Percentiles rank a stretch among this genome's conserved stretches.
These are phyloP conservation scores for Exophiala phaeomuriformis DNA, from an alignment of 2,329 filamentous ascomycete genomes.

Conservation along the genomic window DNA sequence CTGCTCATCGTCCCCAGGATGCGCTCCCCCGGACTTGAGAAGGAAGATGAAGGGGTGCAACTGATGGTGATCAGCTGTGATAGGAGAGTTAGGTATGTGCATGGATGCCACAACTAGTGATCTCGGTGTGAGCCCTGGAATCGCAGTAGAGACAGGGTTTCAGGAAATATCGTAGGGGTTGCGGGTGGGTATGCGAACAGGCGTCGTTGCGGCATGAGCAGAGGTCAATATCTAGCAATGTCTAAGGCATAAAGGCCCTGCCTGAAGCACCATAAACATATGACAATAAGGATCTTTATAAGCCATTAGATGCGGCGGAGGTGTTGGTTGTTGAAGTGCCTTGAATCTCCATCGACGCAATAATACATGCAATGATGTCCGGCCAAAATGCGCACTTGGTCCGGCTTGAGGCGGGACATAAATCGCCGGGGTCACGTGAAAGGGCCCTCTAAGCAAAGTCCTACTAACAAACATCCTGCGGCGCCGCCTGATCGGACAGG, in stretches of 20 bases:
- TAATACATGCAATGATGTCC: not conserved
- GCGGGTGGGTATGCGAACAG: not conserved
- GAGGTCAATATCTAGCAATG: not conserved
- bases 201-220: not conserved
- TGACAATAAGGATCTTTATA: not conserved
- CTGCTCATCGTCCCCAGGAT: slow-evolving; percentile 9
- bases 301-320: not conserved
- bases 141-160: not conserved
- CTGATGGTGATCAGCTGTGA: not conserved
- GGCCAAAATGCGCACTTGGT: not conserved
- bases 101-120: slow-evolving; percentile 5
- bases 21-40: not conserved
- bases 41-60: not conserved
- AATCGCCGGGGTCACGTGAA: not conserved
- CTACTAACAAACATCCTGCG: too few relatives aligned
- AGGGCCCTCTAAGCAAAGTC: not conserved
- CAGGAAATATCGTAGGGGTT: not conserved
- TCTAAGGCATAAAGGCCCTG: not conserved
- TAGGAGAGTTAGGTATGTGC: slow-evolving; percentile 3
- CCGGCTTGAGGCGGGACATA: not conserved
- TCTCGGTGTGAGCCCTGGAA: not conserved
- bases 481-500: too few relatives aligned
- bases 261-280: not conserved
- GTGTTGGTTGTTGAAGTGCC: not conserved
- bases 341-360: not conserved